Evolutionary conservation across 139 green algal species (phyloP), one percentile per base, ranked within the genome.

Genomic region (Chlorella sp.): DNA sequence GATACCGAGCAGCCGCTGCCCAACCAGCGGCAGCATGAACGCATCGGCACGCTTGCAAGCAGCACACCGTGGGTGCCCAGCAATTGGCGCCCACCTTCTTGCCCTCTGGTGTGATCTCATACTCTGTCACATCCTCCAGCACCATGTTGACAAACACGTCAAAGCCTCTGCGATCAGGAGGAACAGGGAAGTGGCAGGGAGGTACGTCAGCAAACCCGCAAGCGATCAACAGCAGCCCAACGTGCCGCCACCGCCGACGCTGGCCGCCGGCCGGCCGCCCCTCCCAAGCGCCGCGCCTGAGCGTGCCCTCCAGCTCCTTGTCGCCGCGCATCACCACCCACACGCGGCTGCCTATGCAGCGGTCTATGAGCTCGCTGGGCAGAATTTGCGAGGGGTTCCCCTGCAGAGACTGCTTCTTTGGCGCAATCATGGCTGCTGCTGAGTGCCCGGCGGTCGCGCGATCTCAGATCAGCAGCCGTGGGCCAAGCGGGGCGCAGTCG

Each of bases 121-220:
- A 97, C 87, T 99, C 97, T 14, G 90, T 95, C 14, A 99, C 97
- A 75, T 99, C 95, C 81, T 99, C 96, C 51, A 99, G 92, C 64
- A 99, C 97, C 96, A 99, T 99, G 90, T 99, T 99, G 3, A 99
- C 97, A 85, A 98, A 99, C 4, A 98, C 94, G 77, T 99, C 97
- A 84, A 99, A 99, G 24, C 97, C 97, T 54, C 83, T 90, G 86
- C 86, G 68, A 9, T 13, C 20, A 38, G 17, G 73, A 3, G 46
- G 43, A 41, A 3, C 14, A 74, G 51, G 17, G n/a, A 69, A 36
- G 68, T 7, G n/a, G n/a, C 46, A 81, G 36, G 28, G n/a, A 78
- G 30, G 64, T 58, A 65, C 56, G 13, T 20, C 22, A 65, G 62
- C 62, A 69, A 28, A 40, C 26, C 3, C 28, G 36, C 43, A 46